Percentiles rank a stretch among this genome's conserved stretches.
phyloP scores from a whole-genome alignment of 345 rosid species.

The Viola odorata region DNA sequence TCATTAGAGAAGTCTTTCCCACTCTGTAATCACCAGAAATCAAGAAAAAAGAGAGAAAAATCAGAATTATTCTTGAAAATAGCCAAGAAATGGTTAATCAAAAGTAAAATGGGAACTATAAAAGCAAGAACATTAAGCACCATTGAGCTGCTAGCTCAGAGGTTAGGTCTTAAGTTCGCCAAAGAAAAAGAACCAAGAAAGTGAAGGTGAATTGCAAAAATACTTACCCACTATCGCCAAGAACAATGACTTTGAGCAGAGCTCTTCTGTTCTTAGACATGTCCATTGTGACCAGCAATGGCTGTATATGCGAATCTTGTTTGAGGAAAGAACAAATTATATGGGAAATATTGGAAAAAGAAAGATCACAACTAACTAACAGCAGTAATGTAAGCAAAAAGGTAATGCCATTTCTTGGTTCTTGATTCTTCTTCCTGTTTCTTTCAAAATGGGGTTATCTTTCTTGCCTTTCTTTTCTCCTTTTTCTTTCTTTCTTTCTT shows the following conservation, averaged over 20 bases:
- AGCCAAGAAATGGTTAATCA: too few species aligned
- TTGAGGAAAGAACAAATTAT: background rate
- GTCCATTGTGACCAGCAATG: slow-evolving; percentile 27
- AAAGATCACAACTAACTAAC: background rate
- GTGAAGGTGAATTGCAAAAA: background rate
- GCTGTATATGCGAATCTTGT: background rate
- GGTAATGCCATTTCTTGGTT: slow-evolving; percentile 17
- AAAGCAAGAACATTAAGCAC: too few species aligned
- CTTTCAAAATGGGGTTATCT: background rate
- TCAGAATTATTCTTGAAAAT: background rate
- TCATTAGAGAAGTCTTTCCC: slow-evolving; percentile 89
- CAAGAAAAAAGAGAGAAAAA: background rate
- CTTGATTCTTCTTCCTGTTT: slow-evolving; percentile 25
- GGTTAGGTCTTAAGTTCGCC: too few species aligned
- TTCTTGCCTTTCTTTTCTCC: background rate
- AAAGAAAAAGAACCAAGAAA: too few species aligned
- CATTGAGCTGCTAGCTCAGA: too few species aligned
- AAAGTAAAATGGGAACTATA: too few species aligned
- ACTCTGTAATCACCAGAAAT: slow-evolving; percentile 44
- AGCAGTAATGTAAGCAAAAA: slow-evolving; percentile 4
- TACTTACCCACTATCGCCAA: slow-evolving; percentile 80
- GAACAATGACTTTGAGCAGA: slow-evolving; percentile 79
- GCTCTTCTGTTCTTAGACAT: slow-evolving; percentile 48
- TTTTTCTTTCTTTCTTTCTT: background rate
- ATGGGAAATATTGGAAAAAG: background rate